phyloP scores from a whole-genome alignment of 352 stramenopile species.

The Plasmopara muralis region DNA sequence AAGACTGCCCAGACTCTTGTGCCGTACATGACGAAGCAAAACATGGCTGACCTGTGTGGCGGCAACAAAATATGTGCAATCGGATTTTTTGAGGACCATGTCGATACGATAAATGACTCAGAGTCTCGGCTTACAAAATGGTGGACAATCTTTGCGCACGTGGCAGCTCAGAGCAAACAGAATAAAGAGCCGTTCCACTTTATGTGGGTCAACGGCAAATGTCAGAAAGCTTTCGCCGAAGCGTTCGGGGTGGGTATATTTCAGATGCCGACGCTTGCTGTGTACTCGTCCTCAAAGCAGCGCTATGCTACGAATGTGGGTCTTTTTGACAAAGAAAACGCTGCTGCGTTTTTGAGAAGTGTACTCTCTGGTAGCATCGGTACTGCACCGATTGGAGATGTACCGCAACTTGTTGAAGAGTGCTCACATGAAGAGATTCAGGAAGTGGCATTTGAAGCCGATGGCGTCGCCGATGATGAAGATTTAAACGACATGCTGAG shows the following conservation, averaged over 20 bases:
- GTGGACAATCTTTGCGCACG: slow-evolving; percentile 31
- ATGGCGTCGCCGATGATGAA: slow-evolving; percentile 32
- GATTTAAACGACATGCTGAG: slow-evolving; percentile 58
- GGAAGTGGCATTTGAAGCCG: slow-evolving; percentile 17
- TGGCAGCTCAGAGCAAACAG: slow-evolving; percentile 44
- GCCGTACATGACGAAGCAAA: slow-evolving; percentile 51
- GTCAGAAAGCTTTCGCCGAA: slow-evolving; percentile 58
- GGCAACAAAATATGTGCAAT: slow-evolving; percentile 73
- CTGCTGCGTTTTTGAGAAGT: slow-evolving; percentile 44
- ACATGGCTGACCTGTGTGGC: slow-evolving; percentile 40
- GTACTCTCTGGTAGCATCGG: slow-evolving; percentile 62
- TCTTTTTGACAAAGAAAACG: slow-evolving; percentile 57
- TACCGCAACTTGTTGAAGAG: slow-evolving; percentile 38
- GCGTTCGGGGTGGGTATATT: slow-evolving; percentile 63
- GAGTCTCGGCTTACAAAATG: slow-evolving; percentile 41
- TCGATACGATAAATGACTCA: slow-evolving; percentile 33
- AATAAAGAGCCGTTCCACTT: slow-evolving; percentile 57
- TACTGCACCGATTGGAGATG: slow-evolving; percentile 38
- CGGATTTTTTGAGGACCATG: slow-evolving; percentile 62
- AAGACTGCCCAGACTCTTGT: slow-evolving; percentile 22
- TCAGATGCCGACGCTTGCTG: slow-evolving; percentile 68
- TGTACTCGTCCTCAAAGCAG: slow-evolving; percentile 69
- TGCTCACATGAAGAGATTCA: slow-evolving; percentile 44
- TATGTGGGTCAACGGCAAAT: slow-evolving; percentile 74
- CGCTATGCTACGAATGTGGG: slow-evolving; percentile 68